Base-by-base conservation (phyloP, 2,329 filamentous ascomycete species). In the Stachybotrys chartarum region DNA sequence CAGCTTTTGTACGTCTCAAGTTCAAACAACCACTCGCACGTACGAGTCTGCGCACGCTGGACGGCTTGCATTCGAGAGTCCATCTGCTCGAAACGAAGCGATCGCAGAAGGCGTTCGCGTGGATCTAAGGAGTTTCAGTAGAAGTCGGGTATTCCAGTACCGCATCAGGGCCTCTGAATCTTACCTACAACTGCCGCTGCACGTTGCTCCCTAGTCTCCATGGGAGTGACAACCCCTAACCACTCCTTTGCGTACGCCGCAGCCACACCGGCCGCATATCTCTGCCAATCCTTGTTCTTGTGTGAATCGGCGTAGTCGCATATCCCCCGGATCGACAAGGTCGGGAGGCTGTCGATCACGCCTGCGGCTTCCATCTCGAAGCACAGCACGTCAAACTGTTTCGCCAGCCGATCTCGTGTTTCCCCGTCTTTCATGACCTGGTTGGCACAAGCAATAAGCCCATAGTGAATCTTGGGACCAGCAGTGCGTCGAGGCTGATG, bases 281-380 rank as follows among this genome's bases (percentile, higher is more conserved):
- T 17, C 17, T 72, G 67, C 72, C 69, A 74, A 2, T 18, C 1
- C 0, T 61, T 18, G 4, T 55, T 59, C 49, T 55, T 60, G 54
- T 74, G 70, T 0, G 61, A 64, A 52, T 75, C 72, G 2, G 69
- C 59, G 51, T 74, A 75, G 47, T 72, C 67, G 30, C 66, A 75
- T 0, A 74, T 68, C 0, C 71, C 72, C 3, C 69, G 63, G 11
- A 75, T 67, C 0, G 69, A 59, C 0, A 73, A 32, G n/a, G 66
- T 73, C 0, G 66, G 66, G 2, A 70, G 59, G 0, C 56, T 55
- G 4, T 61, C 55, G 54, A 57, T 59, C 1, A 68, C 16, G 0
- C 64, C 66, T 0, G 64, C 63, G 0, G 61, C 64, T 42, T 60
- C 54, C 55, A 55, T 54, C n/a, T 53, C 52, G 49, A 57, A 46